Base-by-base conservation (phyloP, 768 basidiomycete genomes). In the Tremella yokohamensis region DNA sequence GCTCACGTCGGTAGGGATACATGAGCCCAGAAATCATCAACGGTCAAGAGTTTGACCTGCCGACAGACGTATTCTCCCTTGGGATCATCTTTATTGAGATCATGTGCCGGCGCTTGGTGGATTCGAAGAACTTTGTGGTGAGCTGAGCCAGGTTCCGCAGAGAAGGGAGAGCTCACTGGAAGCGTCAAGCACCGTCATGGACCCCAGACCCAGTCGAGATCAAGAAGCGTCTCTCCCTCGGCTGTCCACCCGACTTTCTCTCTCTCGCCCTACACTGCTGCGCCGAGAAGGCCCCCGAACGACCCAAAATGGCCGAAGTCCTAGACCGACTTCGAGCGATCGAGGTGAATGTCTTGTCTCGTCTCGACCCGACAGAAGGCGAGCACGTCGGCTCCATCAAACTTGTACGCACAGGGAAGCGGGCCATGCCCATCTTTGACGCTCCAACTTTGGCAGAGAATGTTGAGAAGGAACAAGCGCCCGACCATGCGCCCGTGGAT, bases 1-100 rank as follows among this genome's bases (percentile, higher is more conserved):
- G 29, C 53, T 63, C 42, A 56, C n/a, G 40, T 4, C 11, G 88
- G 86, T 39, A 72, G 72, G 88, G 90, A 4, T 94, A 96, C 79
- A 97, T 97, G 94, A 90, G 89, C 1, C 94, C 94, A 0, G 94
- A 97, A 74, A 96, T 98, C 65, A 80, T 94, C 0, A 80, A 90
- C 9, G 92, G 93, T 20, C 84, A 87, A 52, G 88, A 92, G 69
- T 99, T 99, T 64, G 89, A 90, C 74, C 83, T 97, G 4, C 86
- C 89, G 2, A 96, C 94, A 6, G 94, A 99, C 71, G 85, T 96
- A 0, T 98, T 91, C 76, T 93, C 91, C 4, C 83, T 97, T 9
- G 93, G 78, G 1, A 70, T 77, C 53, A 73, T 77, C 48, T 87
- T 96, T 71, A 89, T 89, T 68, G 94, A 99, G 78, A 90, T 99